These are phyloP conservation scores for Peronospora destructor DNA, from an alignment of 352 stramenopile genomes.

Conservation along the genomic window DNA sequence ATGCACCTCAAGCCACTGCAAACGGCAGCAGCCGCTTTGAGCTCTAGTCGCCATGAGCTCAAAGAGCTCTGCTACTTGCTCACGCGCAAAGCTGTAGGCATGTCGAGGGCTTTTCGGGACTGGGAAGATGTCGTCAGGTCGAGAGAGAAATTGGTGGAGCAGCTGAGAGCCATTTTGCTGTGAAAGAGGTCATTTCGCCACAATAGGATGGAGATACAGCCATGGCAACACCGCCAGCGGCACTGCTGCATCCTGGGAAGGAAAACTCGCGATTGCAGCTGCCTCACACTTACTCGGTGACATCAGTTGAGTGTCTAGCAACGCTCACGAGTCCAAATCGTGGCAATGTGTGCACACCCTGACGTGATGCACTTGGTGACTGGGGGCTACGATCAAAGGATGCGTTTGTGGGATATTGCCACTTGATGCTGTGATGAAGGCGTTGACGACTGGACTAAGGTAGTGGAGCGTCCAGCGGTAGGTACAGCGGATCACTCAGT, in stretches of 20 bases:
- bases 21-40: conserved; percentile 62
- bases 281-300: conserved; percentile 33
- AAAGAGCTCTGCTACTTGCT: conserved; percentile 86
- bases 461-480: conserved; percentile 3
- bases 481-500: no score
- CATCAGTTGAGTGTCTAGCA: conserved; percentile 42
- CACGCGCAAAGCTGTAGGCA: conserved; percentile 80
- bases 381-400: conserved; percentile 81
- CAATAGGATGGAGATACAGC: conserved; percentile 25
- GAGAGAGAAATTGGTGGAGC: conserved; percentile 78
- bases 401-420: conserved; percentile 78
- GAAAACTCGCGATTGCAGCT: conserved; percentile 15
- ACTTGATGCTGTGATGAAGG: conserved; percentile 69
- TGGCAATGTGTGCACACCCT: conserved; percentile 73
- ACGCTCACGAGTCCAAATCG: conserved; percentile 44
- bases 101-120: conserved; percentile 71
- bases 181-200: conserved; percentile 58
- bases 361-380: conserved; percentile 83
- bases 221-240: conserved; percentile 19
- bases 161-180: conserved; percentile 72
- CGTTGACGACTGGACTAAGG: conserved; percentile 48
- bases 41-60: conserved; percentile 74
- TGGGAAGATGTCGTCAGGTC: conserved; percentile 79
- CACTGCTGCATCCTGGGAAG: no score
- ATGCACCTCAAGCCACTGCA: conserved; percentile 85